phyloP scores from a whole-genome alignment of 306 rosid species.

The Quercus wislizeni region DNA sequence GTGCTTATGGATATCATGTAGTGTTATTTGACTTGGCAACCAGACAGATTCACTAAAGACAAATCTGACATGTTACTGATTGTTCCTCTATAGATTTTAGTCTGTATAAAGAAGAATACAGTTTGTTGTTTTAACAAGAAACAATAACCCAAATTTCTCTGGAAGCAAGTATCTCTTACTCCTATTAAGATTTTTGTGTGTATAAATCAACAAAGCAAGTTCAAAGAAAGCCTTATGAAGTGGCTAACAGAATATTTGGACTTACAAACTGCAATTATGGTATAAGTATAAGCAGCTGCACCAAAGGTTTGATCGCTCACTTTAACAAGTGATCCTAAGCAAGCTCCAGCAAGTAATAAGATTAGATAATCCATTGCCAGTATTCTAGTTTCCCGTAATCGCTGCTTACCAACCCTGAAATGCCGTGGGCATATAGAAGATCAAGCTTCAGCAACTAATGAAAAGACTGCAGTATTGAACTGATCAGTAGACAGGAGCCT shows the following conservation, averaged over 20 bases:
- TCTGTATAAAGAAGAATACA: neutral
- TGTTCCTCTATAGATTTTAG: neutral
- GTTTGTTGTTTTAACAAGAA: neutral
- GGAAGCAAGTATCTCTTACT: neutral
- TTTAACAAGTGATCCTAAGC: slow-evolving; percentile 82
- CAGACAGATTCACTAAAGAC: neutral
- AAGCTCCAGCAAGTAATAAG: slow-evolving; percentile 92
- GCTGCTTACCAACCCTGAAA: slow-evolving; percentile 81
- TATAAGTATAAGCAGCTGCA: slow-evolving; percentile 66
- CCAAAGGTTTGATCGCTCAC: slow-evolving; percentile 70
- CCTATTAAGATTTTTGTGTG: neutral
- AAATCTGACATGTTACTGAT: neutral
- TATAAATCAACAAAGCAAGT: slow-evolving; percentile 1
- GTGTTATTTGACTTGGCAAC: slow-evolving; percentile 6
- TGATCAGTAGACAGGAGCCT: neutral
- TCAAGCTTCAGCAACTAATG: slow-evolving; percentile 15
- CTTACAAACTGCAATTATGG: slow-evolving; percentile 97
- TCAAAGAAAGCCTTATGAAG: neutral
- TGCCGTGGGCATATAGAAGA: slow-evolving; percentile 19
- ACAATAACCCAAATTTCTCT: neutral
- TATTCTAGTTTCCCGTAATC: slow-evolving; percentile 78
- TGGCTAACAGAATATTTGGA: slow-evolving; percentile 10
- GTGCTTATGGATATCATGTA: slow-evolving; percentile 7
- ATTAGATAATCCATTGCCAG: slow-evolving; percentile 89
- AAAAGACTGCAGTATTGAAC: slow-evolving; percentile 5